phyloP scores from a whole-genome alignment of 495 filamentous ascomycete species.

The Physcia stellaris region DNA sequence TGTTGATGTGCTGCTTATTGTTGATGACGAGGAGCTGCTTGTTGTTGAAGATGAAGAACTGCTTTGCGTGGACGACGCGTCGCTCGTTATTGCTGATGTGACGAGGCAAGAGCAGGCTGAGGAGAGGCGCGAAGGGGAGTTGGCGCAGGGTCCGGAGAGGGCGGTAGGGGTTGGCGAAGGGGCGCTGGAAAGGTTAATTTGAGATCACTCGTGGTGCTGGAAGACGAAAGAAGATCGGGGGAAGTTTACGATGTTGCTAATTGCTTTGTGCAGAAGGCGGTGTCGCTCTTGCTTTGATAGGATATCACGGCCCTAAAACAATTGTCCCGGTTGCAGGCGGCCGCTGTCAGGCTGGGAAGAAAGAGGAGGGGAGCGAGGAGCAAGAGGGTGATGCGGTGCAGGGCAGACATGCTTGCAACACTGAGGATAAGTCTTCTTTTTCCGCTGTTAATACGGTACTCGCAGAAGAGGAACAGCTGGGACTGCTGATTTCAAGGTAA shows the following conservation, averaged over 20 bases:
- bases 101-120: slow-evolving; percentile 11
- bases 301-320: slow-evolving; percentile 1
- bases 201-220: not conserved
- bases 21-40: not conserved
- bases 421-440: too few relatives aligned
- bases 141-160: not conserved
- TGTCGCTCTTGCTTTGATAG: not conserved
- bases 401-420: too few relatives aligned
- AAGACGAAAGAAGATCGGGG: not conserved
- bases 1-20: not conserved
- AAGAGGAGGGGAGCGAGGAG: too few relatives aligned
- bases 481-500: too few relatives aligned
- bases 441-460: too few relatives aligned
- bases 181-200: not conserved
- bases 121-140: not conserved
- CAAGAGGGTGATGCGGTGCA: too few relatives aligned
- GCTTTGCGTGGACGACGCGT: not conserved
- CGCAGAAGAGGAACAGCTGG: too few relatives aligned
- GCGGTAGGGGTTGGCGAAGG: not conserved
- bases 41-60: not conserved
- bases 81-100: not conserved
- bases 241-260: not conserved
- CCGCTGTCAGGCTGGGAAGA: too few relatives aligned
- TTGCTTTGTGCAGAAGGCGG: not conserved
- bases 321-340: slow-evolving; percentile 3